These are phyloP conservation scores for Penicillium atrosanguineum DNA, from an alignment of 495 filamentous ascomycete species.

Conservation along the genomic window DNA sequence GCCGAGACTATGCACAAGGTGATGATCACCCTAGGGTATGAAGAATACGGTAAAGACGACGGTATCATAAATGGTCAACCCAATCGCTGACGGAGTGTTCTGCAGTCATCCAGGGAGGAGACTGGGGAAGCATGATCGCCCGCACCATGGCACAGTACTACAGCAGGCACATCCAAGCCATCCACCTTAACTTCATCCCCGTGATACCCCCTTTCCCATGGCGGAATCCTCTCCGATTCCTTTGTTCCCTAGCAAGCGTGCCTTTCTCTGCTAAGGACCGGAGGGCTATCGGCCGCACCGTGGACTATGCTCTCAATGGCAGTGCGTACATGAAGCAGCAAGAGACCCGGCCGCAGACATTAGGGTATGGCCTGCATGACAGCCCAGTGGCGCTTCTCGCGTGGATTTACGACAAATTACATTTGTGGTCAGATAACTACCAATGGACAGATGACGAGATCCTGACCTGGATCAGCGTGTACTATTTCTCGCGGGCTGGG, in stretches of 20 bases:
- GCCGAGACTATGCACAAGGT: constrained; percentile 43
- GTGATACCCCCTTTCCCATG: constrained; percentile 33
- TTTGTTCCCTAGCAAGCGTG: constrained; percentile 31
- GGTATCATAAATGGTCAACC: background rate
- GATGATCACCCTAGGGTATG: constrained; percentile 43
- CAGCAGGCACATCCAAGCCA: constrained; percentile 38
- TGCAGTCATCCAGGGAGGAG: constrained; percentile 48
- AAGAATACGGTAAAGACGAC: constrained; percentile 35
- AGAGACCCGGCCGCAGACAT: constrained; percentile 47
- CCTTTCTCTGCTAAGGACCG: constrained; percentile 38
- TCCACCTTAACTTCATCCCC: constrained; percentile 44
- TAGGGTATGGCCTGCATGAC: constrained; percentile 50
- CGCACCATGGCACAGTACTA: constrained; percentile 41
- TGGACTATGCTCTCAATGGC: constrained; percentile 36
- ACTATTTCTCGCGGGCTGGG: constrained; percentile 51
- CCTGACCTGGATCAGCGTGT: constrained; percentile 53
- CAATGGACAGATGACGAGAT: constrained; percentile 56
- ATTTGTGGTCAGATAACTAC: constrained; percentile 49
- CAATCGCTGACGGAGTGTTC: background rate
- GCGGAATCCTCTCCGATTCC: constrained; percentile 32
- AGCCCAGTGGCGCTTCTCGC: constrained; percentile 50
- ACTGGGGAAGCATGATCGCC: constrained; percentile 48
- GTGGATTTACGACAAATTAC: constrained; percentile 57
- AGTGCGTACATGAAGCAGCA: constrained; percentile 47
- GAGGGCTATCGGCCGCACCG: constrained; percentile 26